phyloP scores from a whole-genome alignment of 495 filamentous ascomycete species.

The Neurospora sp. region DNA sequence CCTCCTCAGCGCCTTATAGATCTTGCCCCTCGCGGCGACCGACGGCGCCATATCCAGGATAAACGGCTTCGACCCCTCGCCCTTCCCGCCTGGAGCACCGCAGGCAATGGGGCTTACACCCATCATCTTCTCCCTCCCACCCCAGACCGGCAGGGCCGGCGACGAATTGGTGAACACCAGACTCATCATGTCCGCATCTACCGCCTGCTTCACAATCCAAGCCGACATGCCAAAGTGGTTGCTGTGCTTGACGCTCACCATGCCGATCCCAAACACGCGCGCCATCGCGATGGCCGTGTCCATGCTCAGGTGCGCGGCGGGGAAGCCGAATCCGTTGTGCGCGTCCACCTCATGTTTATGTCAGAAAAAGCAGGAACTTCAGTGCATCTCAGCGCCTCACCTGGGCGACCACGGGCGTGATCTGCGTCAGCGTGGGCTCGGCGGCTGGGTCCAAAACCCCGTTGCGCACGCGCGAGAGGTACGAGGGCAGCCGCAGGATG shows the following conservation, averaged over 20 bases:
- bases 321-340: conserved; percentile 66
- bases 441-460: conserved; percentile 51
- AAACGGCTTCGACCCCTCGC: conserved; percentile 35
- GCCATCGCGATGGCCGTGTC: conserved; percentile 53
- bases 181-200: conserved; percentile 62
- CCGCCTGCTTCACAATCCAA: conserved; percentile 65
- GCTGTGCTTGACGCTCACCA: conserved; percentile 61
- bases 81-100: conserved; percentile 53
- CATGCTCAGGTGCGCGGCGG: conserved; percentile 56
- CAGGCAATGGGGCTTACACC: conserved; percentile 72
- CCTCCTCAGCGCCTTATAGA: conserved; percentile 60
- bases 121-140: conserved; percentile 55
- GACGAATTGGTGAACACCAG: conserved; percentile 74
- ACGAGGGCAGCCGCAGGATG: conserved; percentile 64
- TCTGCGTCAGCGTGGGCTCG: conserved; percentile 42
- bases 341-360: conserved; percentile 39
- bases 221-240: conserved; percentile 80
- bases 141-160: conserved; percentile 65
- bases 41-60: conserved; percentile 73
- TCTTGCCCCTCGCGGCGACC: conserved; percentile 63
- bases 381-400: not conserved
- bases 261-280: conserved; percentile 54
- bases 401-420: conserved; percentile 57
- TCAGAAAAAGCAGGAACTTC: too few relatives aligned
- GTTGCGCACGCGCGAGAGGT: conserved; percentile 57